A percentile compares a stretch with the other conserved stretches of the same genome.
Conservation (phyloP, 352 stramenopile species). For the Phytophthora fragariaefolia region DNA sequence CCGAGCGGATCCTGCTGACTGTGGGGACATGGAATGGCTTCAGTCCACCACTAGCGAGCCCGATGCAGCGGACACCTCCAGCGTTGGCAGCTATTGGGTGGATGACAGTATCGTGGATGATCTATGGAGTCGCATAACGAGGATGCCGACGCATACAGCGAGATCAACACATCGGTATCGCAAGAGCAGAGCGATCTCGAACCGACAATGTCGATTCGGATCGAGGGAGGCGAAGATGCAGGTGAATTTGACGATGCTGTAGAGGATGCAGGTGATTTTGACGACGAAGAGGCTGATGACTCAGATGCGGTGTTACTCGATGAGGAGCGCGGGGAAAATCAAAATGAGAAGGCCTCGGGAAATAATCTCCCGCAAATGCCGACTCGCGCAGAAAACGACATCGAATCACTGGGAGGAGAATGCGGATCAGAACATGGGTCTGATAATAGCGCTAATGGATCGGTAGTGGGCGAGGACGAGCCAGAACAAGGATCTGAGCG, state of each 20-base stretch:
- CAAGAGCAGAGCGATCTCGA: neutral
- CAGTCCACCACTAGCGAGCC: neutral
- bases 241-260: neutral
- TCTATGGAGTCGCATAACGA: neutral
- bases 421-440: neutral
- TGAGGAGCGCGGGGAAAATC: neutral
- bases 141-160: neutral
- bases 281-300: neutral
- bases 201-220: neutral
- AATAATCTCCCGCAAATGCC: neutral
- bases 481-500: neutral
- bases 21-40: neutral
- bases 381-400: neutral
- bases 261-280: neutral
- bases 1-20: neutral
- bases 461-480: neutral
- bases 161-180: neutral
- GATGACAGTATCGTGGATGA: neutral
- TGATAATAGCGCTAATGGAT: neutral
- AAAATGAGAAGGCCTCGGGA: neutral
- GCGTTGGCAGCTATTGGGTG: neutral
- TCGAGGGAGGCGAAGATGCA: neutral
- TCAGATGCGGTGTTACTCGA: neutral
- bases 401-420: no score
- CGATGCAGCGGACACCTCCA: neutral